A percentile compares a stretch with the other conserved stretches of the same genome.
Conservation (phyloP, 2,329 filamentous ascomycete genomes). For the Sporothrix schenckii region DNA sequence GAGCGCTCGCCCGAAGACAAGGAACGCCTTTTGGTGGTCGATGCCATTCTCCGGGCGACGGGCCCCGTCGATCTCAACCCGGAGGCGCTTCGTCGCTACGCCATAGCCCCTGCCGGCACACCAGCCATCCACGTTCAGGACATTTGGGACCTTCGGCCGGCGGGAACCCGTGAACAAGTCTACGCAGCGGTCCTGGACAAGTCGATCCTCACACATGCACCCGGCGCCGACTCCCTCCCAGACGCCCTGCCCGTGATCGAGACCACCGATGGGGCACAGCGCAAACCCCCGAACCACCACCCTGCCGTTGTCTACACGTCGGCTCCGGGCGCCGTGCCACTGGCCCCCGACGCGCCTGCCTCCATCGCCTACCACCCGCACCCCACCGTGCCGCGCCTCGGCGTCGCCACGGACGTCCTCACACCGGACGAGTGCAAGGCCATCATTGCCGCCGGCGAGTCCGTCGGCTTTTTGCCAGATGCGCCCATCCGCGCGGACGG, state of each 20-base stretch:
- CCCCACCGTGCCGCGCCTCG: constrained; percentile 64
- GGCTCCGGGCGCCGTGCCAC: constrained; percentile 57
- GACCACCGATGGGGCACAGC: constrained; percentile 59
- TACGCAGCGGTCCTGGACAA: constrained; percentile 63
- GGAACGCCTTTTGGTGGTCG: constrained; percentile 63
- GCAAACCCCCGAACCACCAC: constrained; percentile 70
- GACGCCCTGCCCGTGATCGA: constrained; percentile 61
- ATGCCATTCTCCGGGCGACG: constrained; percentile 65
- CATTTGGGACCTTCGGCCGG: constrained; percentile 61
- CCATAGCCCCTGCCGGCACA: constrained; percentile 40
- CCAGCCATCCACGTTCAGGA: constrained; percentile 60
- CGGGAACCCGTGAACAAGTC: constrained; percentile 48
- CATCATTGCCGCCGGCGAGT: constrained; percentile 68
- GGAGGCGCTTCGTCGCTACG: constrained; percentile 37
- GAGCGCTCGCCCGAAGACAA: constrained; percentile 52
- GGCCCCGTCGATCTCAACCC: constrained; percentile 60
- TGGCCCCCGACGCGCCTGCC: constrained; percentile 50
- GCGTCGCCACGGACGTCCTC: constrained; percentile 63
- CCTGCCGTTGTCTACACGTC: constrained; percentile 67
- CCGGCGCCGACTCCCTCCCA: constrained; percentile 42
- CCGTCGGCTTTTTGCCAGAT: constrained; percentile 67
- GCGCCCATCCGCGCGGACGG: constrained; percentile 67
- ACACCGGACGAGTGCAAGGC: constrained; percentile 63
- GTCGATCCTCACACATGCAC: constrained; percentile 52
- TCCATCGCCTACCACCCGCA: constrained; percentile 60